Evolutionary conservation across 345 rosid genomes (phyloP).

Genomic region (Adansonia digitata): DNA sequence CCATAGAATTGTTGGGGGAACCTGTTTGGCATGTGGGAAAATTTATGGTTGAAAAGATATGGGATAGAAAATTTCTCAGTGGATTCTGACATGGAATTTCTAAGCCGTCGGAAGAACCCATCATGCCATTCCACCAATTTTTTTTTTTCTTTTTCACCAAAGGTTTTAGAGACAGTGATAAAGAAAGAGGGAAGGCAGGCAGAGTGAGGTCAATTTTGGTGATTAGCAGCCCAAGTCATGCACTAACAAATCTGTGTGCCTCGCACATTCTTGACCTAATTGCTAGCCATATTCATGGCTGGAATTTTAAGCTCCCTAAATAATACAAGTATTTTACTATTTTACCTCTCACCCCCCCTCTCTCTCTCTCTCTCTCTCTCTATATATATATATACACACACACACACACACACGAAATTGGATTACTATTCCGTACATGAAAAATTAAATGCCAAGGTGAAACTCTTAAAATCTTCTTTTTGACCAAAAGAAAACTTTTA

Average conservation of each 20-base stretch:
- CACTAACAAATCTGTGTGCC: not conserved
- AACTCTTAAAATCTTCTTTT: too few relatives aligned
- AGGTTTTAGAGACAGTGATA: not conserved
- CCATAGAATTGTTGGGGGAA: not conserved
- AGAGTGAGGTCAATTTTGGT: constrained; percentile 5
- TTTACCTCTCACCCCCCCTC: too few relatives aligned
- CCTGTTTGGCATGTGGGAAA: constrained; percentile 3
- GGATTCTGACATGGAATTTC: constrained; percentile 6
- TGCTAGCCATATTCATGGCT: not conserved
- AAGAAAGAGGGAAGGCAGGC: not conserved
- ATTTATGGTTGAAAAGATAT: not conserved
- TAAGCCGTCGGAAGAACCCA: constrained; percentile 9
- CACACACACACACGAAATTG: too few relatives aligned
- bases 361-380: too few relatives aligned
- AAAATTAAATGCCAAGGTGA: not conserved
- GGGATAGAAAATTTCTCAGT: not conserved
- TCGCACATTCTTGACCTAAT: not conserved
- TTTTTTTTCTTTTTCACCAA: not conserved
- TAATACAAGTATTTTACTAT: not conserved
- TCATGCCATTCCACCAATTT: not conserved
- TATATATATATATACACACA: too few relatives aligned
- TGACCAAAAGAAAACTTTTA: too few relatives aligned
- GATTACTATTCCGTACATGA: not conserved
- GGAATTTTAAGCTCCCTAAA: not conserved
- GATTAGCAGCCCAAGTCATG: constrained; percentile 7